Evolutionary conservation across 2,329 filamentous ascomycete species (phyloP).

Genomic region (Verticillium klebahnii): DNA sequence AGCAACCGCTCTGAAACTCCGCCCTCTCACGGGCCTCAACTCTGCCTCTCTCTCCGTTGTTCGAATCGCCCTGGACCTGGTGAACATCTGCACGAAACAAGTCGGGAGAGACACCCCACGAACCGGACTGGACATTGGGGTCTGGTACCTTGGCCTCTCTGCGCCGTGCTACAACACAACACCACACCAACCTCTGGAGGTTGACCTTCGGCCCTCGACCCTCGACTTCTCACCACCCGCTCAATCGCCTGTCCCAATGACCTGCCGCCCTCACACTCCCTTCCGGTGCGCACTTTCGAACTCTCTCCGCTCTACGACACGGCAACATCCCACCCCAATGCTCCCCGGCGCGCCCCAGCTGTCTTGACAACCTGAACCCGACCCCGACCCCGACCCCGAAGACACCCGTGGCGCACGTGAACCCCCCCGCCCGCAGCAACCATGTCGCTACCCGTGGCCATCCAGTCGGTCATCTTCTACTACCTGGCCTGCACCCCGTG

Average conservation of each 20-base stretch:
- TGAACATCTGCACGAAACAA: neutral
- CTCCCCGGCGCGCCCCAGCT: neutral
- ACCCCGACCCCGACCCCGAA: neutral
- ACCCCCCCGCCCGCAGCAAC: conserved; percentile 10
- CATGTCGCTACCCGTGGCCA: conserved; percentile 50
- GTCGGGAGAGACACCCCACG: neutral
- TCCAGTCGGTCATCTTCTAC: conserved; percentile 77
- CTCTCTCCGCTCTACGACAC: neutral
- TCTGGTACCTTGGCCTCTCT: neutral
- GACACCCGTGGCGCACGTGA: conserved; percentile 4
- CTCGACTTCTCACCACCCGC: neutral
- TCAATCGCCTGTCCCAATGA: neutral
- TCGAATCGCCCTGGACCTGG: neutral
- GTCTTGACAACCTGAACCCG: conserved; percentile 1
- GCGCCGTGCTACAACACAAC: neutral
- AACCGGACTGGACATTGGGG: neutral
- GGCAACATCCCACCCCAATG: neutral
- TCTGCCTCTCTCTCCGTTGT: neutral
- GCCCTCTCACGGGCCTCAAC: neutral
- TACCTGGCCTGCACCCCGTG: conserved; percentile 76
- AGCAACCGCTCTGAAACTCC: neutral
- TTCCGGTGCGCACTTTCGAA: neutral
- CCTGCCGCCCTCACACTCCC: neutral
- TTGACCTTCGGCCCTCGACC: neutral
- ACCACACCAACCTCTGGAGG: neutral